Percentiles rank a stretch among this genome's conserved stretches.
phyloP scores from a whole-genome alignment of 371 early-diverging fungal genomes.

The Chytridium lagenaria region DNA sequence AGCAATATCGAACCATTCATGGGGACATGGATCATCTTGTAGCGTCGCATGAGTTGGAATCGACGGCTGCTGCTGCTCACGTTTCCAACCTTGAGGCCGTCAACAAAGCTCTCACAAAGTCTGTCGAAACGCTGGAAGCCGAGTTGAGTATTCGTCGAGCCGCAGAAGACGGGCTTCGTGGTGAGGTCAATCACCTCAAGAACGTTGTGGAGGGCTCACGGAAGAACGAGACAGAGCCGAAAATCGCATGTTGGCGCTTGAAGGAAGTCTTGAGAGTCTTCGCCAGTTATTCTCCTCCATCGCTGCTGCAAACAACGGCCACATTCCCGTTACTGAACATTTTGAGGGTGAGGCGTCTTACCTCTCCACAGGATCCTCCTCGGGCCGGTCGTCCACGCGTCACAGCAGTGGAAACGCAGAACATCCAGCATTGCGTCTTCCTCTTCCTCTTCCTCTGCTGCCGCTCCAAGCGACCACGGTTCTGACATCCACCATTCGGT shows the following conservation, averaged over 20 bases:
- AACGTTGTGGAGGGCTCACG: not conserved
- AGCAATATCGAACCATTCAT: not conserved
- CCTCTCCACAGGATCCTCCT: no score
- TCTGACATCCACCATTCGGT: no score
- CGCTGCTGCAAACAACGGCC: no score
- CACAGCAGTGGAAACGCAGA: no score
- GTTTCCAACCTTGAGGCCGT: not conserved
- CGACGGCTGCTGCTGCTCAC: not conserved
- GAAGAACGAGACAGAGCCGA: not conserved
- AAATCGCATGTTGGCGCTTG: not conserved
- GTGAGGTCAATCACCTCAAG: not conserved
- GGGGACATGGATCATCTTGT: not conserved
- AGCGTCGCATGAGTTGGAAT: not conserved
- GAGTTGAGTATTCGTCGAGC: not conserved
- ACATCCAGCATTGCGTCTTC: no score
- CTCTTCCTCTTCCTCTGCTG: no score
- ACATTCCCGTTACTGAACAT: no score
- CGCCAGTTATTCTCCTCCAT: not conserved
- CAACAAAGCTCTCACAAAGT: conserved; percentile 3
- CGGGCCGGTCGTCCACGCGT: no score
- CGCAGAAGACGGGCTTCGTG: not conserved
- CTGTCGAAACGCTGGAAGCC: conserved; percentile 6
- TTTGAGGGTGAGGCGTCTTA: no score
- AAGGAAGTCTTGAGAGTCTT: conserved; percentile 10
- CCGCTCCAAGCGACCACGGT: no score